These are phyloP conservation scores for Acacia melanoxylon DNA, from an alignment of 306 rosid genomes.

Conservation along the genomic window DNA sequence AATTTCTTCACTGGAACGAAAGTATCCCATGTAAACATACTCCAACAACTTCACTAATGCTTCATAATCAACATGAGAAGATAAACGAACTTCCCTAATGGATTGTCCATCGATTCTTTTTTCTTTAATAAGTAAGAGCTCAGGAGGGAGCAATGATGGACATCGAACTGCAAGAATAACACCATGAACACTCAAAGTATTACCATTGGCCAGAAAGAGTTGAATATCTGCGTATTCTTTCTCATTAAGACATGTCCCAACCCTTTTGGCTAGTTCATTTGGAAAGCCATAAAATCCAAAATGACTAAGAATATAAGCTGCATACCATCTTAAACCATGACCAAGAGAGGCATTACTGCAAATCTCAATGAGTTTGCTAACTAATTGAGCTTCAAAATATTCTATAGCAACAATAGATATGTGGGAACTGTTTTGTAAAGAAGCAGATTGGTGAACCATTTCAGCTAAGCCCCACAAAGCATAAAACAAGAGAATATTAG, in stretches of 20 bases:
- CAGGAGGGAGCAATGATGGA: slow-evolving; percentile 69
- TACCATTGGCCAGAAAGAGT: slow-evolving; percentile 45
- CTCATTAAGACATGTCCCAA: slow-evolving; percentile 59
- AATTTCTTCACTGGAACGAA: slow-evolving; percentile 59
- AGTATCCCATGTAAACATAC: slow-evolving; percentile 64
- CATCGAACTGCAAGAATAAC: slow-evolving; percentile 72
- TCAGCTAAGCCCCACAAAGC: slow-evolving; percentile 73
- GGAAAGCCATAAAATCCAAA: slow-evolving; percentile 85
- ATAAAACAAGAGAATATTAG: slow-evolving; percentile 58
- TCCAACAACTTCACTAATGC: slow-evolving; percentile 68
- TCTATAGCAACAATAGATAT: slow-evolving; percentile 32
- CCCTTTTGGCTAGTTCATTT: slow-evolving; percentile 58
- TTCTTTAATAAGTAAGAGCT: slow-evolving; percentile 25
- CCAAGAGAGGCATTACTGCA: slow-evolving; percentile 41
- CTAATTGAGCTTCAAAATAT: slow-evolving; percentile 48
- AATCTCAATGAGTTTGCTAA: slow-evolving; percentile 54
- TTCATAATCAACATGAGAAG: slow-evolving; percentile 67
- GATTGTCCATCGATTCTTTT: slow-evolving; percentile 31
- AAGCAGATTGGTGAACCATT: slow-evolving; percentile 50
- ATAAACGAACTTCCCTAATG: slow-evolving; percentile 56
- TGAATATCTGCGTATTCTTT: slow-evolving; percentile 62
- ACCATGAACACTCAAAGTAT: slow-evolving; percentile 63
- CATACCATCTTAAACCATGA: slow-evolving; percentile 76
- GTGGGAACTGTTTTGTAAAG: slow-evolving; percentile 29
- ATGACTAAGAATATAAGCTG: slow-evolving; percentile 62